Percentiles rank a stretch among this genome's conserved stretches.
Evolutionary conservation across 768 basidiomycete genomes (phyloP).

Genomic region (Rubroboletus pulcherrimus): DNA sequence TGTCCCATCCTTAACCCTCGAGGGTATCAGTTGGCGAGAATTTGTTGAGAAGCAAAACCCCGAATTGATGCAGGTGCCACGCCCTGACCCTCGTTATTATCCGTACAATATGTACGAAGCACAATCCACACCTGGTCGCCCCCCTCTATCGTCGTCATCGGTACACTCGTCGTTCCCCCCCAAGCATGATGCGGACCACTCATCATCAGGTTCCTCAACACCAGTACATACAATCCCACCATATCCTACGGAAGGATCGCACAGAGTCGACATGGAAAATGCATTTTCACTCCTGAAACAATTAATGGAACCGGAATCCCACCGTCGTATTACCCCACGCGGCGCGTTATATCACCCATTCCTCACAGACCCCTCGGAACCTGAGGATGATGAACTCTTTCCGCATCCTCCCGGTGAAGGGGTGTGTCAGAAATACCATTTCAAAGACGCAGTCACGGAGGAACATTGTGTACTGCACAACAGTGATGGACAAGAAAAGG

Average conservation of each 20-base stretch:
- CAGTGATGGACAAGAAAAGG: conserved; percentile 33
- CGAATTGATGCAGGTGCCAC: conserved; percentile 48
- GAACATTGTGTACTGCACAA: conserved; percentile 48
- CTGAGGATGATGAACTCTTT: conserved; percentile 60
- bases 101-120: conserved; percentile 42
- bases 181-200: conserved; percentile 13
- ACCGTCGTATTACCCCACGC: conserved; percentile 71
- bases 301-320: conserved; percentile 74
- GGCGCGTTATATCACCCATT: conserved; percentile 79
- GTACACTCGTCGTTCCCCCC: conserved; percentile 23
- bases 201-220: conserved; percentile 21
- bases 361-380: conserved; percentile 46
- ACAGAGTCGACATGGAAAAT: conserved; percentile 52
- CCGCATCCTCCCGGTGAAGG: conserved; percentile 71
- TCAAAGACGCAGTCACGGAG: conserved; percentile 55
- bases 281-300: conserved; percentile 75
- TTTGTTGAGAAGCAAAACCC: conserved; percentile 82
- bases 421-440: conserved; percentile 60
- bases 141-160: conserved; percentile 36
- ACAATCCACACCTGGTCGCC: conserved; percentile 18
- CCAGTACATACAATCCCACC: conserved; percentile 12
- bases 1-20: conserved; percentile 67
- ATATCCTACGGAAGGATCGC: conserved; percentile 35
- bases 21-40: conserved; percentile 66
- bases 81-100: conserved; percentile 50